Base-by-base conservation (phyloP, 75 land plant genomes). In the Pinus tabuliformis region DNA sequence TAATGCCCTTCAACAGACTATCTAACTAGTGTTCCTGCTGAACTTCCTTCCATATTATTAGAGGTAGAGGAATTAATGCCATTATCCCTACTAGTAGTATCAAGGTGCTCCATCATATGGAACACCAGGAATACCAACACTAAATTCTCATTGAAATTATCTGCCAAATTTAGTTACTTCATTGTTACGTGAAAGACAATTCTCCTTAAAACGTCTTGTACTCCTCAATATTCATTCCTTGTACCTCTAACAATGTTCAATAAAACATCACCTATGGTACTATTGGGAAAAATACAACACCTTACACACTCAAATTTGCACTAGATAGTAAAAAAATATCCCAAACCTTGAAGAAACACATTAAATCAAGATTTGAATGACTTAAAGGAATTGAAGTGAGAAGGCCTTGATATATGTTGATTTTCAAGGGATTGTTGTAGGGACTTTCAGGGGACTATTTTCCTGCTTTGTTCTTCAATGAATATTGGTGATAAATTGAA, bases 151-250 rank as follows among this genome's bases (percentile, higher is more conserved):
- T 58, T 70, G 68, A 66, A 78, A 84, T 72, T 87, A 86, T 73
- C 81, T 70, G 15, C 88, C 79, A 59, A 73, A 5, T 26, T 85
- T 87, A 21, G 83, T 4, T 73, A 79, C 61, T 28, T 87, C 75
- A 56, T 76, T 57, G 62, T 80, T 89, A n/a, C 95, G 92, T 52
- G 89, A 79, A 49, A 90, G 87, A 28, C 87, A 78, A n/a, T n/a
- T n/a, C 81, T 95, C 95, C 78, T 85, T 87, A 86, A 92, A 95
- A 14, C 98, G 88, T 82, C 89, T 78, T 24, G 95, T 92, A 73
- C 87, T 90, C 82, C 91, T 95, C 28, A 87, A 75, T 36, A 95
- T 82, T 13, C 95, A 87, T 56, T n/a, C 98, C 76, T 91, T 95
- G 83, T 85, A 95, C 77, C 98, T 95, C 36, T 30, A 61, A 5